phyloP scores from a whole-genome alignment of 768 basidiomycete species.

The Boletus tomentosulus region DNA sequence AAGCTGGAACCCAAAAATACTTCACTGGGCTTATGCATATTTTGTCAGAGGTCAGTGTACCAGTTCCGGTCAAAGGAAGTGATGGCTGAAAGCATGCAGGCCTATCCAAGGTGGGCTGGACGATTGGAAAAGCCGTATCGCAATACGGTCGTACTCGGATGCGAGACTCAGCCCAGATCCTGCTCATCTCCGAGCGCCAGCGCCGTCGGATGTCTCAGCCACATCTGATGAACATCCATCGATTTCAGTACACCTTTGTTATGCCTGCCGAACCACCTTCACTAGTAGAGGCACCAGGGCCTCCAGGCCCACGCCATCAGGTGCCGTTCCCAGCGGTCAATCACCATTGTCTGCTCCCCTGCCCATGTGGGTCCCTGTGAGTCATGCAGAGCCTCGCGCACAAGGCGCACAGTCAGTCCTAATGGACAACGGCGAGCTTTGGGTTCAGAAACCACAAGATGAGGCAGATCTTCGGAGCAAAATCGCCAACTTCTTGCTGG shows the following conservation, averaged over 20 bases:
- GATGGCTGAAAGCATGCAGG: conserved; percentile 32
- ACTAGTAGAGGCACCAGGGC: conserved; percentile 54
- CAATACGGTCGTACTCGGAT: conserved; percentile 51
- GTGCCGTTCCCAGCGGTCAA: conserved; percentile 1
- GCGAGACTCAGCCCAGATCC: conserved; percentile 15
- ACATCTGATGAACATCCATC: conserved; percentile 14
- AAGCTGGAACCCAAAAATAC: conserved; percentile 68
- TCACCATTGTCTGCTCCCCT: conserved; percentile 15
- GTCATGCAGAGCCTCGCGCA: neutral
- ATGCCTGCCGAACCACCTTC: conserved; percentile 57
- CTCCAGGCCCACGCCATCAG: conserved; percentile 14
- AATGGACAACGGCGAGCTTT: conserved; percentile 26
- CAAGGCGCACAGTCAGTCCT: neutral
- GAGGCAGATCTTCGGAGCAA: conserved; percentile 35
- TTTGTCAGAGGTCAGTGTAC: conserved; percentile 58
- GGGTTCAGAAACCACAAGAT: conserved; percentile 29
- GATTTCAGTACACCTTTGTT: conserved; percentile 48
- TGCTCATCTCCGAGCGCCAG: conserved; percentile 3
- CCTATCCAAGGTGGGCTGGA: conserved; percentile 61
- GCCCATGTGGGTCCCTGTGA: conserved; percentile 33
- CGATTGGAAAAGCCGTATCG: conserved; percentile 71
- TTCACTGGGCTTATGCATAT: conserved; percentile 45
- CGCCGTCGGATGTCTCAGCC: neutral
- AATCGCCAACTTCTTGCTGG: conserved; percentile 39
- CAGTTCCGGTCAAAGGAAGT: neutral